These are phyloP conservation scores for Pythium dissimile DNA, from an alignment of 352 stramenopile species.

Conservation along the genomic window DNA sequence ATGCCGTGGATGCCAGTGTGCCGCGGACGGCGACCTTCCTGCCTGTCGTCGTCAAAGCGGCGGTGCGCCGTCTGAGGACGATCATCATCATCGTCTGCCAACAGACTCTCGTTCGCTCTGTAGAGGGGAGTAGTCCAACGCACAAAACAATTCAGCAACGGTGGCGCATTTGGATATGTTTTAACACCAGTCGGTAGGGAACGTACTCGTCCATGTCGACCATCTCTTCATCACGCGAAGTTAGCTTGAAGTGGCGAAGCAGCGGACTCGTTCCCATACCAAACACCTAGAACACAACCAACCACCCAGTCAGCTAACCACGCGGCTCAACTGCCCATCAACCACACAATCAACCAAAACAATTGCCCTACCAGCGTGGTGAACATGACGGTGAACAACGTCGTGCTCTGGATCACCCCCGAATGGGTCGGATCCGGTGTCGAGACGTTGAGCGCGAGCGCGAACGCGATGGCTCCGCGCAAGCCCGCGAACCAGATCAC, in stretches of 20 bases:
- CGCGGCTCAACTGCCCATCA: too few species aligned
- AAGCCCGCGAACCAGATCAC: constrained; percentile 93
- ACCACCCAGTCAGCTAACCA: background rate
- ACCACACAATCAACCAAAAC: background rate
- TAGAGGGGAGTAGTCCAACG: constrained; percentile 27
- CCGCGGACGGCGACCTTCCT: constrained; percentile 26
- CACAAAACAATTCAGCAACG: background rate
- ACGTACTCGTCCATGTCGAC: constrained; percentile 11
- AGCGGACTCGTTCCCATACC: constrained; percentile 40
- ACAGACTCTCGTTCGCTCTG: constrained; percentile 47
- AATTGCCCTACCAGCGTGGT: constrained; percentile 40
- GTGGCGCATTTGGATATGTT: background rate
- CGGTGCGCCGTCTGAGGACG: constrained; percentile 20
- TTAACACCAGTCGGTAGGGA: too few species aligned
- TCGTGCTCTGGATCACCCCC: constrained; percentile 44
- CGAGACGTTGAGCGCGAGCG: constrained; percentile 73
- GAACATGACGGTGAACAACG: constrained; percentile 55
- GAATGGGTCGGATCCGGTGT: constrained; percentile 28
- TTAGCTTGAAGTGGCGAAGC: constrained; percentile 27
- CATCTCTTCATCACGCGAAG: constrained; percentile 5
- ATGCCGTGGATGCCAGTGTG: constrained; percentile 26
- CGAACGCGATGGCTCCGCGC: constrained; percentile 91
- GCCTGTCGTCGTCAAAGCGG: constrained; percentile 20
- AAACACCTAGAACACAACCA: constrained; percentile 24
- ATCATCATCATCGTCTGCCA: constrained; percentile 50